Evolutionary conservation across 495 filamentous ascomycete species (phyloP), one percentile per base, ranked within the genome.

Genomic region (Tirmania nivea): DNA sequence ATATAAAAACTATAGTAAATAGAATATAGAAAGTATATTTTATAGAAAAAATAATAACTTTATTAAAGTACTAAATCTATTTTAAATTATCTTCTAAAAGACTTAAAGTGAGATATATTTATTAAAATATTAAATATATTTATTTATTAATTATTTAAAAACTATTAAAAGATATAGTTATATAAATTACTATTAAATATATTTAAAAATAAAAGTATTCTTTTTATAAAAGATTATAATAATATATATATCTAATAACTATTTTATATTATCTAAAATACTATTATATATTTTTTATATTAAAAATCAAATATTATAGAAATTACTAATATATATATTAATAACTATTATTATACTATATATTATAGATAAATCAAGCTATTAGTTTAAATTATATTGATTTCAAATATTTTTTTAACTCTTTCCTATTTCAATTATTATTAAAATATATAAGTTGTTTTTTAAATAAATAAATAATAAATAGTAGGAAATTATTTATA

Each of bases 341-440:
- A 10, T 34, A 17, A 11, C 47, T 20, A 49, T 59, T 39, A 2
- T 21, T n/a, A 37, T 57, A 12, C 5, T 47, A 10, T 0, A 10
- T 31, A 51, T 59, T 59, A 49, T 57, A 57, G n/a, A 16, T 14
- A 57, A 59, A 60, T 25, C 48, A 60, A 1, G 52, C 57, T 47
- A 57, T 60, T 1, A 60, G 36, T 25, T 16, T 60, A 31, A 21
- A 52, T 47, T 25, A 17, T 4, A 19, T 31, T 8, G 2, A 45
- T 52, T 9, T 34, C 16, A 45, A 16, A 37, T 19, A 39, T 16
- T 2, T 2, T 10, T 20, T 31, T 4, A 58, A 14, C 34, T 55
- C 10, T 19, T 20, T 4, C 17, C 17, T 1, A 1, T 25, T 9
- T 36, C 52, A n/a, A 51, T 52, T 14, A 20, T 56, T 53, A 2